These are phyloP conservation scores for Linum tenue DNA, from an alignment of 345 rosid genomes.

Conservation along the genomic window DNA sequence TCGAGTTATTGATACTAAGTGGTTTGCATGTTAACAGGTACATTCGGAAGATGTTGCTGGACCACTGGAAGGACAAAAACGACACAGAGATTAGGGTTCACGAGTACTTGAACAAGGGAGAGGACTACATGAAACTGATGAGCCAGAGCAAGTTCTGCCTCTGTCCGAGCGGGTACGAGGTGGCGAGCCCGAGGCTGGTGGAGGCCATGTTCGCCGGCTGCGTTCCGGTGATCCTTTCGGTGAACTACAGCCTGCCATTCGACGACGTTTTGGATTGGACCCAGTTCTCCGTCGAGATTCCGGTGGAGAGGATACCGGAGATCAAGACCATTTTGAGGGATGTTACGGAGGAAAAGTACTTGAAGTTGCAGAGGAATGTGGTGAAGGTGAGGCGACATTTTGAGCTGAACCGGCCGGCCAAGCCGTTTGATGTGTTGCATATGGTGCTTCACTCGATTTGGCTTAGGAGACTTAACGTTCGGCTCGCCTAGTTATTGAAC, in stretches of 20 bases:
- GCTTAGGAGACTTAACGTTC: constrained; percentile 50
- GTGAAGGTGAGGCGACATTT: constrained; percentile 38
- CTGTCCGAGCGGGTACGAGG: constrained; percentile 59
- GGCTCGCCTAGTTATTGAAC: constrained; percentile 4
- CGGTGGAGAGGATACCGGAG: constrained; percentile 25
- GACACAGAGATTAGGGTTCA: constrained; percentile 37
- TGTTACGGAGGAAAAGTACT: constrained; percentile 29
- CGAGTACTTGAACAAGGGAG: constrained; percentile 21
- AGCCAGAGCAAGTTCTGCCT: constrained; percentile 49
- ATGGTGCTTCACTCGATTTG: constrained; percentile 59
- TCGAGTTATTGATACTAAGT: no score
- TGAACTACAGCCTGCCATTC: constrained; percentile 38
- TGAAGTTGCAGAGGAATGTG: constrained; percentile 33
- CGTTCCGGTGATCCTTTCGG: constrained; percentile 38
- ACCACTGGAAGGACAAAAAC: constrained; percentile 38
- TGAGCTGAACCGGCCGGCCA: constrained; percentile 39
- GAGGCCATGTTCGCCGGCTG: constrained; percentile 39
- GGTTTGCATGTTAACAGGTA: no score
- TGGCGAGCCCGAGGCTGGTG: constrained; percentile 49
- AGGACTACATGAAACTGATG: constrained; percentile 32
- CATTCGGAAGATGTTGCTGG: constrained; percentile 29
- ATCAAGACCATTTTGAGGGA: constrained; percentile 39
- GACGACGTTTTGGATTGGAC: constrained; percentile 48
- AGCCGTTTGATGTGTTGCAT: constrained; percentile 41
- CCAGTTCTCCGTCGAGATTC: constrained; percentile 33